Evolutionary conservation across 176 grass and related monocot species (phyloP).

Genomic region (Eremochloa ophiuroides): DNA sequence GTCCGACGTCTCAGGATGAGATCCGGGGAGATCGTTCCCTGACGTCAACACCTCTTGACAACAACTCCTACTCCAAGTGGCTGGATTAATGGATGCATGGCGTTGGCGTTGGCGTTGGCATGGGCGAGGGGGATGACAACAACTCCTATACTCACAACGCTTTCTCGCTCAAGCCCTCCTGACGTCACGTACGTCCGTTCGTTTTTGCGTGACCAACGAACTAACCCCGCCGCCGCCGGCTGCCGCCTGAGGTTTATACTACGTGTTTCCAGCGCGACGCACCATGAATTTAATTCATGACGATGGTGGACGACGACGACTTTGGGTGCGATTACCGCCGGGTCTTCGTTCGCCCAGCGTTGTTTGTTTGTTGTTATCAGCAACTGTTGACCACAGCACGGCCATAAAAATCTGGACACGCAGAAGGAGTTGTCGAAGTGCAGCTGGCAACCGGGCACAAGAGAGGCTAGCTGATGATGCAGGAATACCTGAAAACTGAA

Average conservation of each 20-base stretch:
- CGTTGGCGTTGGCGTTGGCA: too few relatives aligned
- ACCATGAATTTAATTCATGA: too few relatives aligned
- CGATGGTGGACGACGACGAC: not conserved
- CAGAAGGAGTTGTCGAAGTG: too few relatives aligned
- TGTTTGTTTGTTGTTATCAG: not conserved
- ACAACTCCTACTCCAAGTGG: not conserved
- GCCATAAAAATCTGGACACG: too few relatives aligned
- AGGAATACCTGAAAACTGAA: too few relatives aligned
- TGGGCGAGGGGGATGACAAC: too few relatives aligned
- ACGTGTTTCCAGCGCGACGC: too few relatives aligned
- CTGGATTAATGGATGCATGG: not conserved
- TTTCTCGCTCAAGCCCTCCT: not conserved
- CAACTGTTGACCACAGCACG: not conserved
- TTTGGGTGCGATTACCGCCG: not conserved
- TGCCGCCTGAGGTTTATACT: not conserved
- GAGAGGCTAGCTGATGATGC: too few relatives aligned
- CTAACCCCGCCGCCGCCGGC: not conserved
- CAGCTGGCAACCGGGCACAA: too few relatives aligned
- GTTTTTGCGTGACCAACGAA: not conserved
- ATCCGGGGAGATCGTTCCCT: conserved; percentile 25
- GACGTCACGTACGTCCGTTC: not conserved
- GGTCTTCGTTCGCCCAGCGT: conserved; percentile 8
- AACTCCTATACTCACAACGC: too few relatives aligned
- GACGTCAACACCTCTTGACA: conserved; percentile 36
- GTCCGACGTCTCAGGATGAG: conserved; percentile 14